Evolutionary conservation across 805 yeast genomes (phyloP), one percentile per base, ranked within the genome.

Genomic region (Candida montana): DNA sequence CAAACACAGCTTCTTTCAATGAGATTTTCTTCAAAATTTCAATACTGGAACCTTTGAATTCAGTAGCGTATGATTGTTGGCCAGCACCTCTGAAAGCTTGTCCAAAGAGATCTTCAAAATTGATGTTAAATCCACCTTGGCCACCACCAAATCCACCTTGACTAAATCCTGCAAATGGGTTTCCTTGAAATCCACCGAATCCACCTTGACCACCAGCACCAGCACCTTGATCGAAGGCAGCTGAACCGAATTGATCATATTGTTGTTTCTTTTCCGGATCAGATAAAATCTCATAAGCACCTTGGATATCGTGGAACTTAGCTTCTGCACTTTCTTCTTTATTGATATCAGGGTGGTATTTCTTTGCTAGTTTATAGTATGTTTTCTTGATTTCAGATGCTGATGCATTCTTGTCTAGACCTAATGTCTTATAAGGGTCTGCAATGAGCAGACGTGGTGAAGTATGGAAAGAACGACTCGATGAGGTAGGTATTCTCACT

Each of bases 321-420:
- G 79, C 77, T 54, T 91, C 95, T 0, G 98, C 93, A 16, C 76
- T 91, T 20, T 77, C 75, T 49, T 86, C 96, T 63, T 91, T 93
- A 63, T 91, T 93, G 34, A 93, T 86, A 67, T 93, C 99, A 0
- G 99, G 99, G 63, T 93, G 99, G 63, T 71, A 89, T 61, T 91
- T 77, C 63, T 93, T 93, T 13, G 97, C 99, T 49, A 93, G 69
- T 57, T 88, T 83, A 61, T 89, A 89, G 67, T 93, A 93, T 2
- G 96, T 91, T 63, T 90, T 90, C 64, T 93, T 93, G 65, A 93
- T 93, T 17, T 89, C 95, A n/a, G 86, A 74, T 7, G 81, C 67
- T 12, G 81, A 72, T 0, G 99, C 93, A 39, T 59, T 60, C 47
- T 75, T 76, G 21, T 74, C 76, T 23, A 93, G 86, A 4, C 98